Percentiles rank a stretch among this genome's conserved stretches.
Conservation (phyloP, 495 filamentous ascomycete genomes). For the Penicillium salamii region DNA sequence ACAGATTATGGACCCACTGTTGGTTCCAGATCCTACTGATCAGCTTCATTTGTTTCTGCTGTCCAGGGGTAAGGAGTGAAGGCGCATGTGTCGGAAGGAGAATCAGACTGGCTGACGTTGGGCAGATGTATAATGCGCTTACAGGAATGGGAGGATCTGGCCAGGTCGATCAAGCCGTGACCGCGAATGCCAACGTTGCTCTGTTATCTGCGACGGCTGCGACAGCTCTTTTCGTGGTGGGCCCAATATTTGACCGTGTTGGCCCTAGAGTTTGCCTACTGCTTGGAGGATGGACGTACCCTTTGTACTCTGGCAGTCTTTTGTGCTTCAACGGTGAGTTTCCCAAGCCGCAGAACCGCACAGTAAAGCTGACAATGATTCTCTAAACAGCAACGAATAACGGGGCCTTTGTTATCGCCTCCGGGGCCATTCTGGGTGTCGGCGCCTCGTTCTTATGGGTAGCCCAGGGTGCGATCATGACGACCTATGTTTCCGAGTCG, state of each 20-base stretch:
- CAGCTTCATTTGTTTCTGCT: constrained; percentile 74
- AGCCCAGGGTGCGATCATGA: constrained; percentile 57
- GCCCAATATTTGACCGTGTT: constrained; percentile 40
- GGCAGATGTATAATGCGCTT: constrained; percentile 69
- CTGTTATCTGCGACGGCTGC: constrained; percentile 36
- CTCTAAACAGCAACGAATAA: constrained; percentile 58
- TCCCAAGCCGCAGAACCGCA: neutral
- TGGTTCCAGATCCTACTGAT: constrained; percentile 47
- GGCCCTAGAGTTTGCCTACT: constrained; percentile 40
- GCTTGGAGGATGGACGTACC: constrained; percentile 44
- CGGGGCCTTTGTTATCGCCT: constrained; percentile 71
- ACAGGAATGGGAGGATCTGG: constrained; percentile 56
- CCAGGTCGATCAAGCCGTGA: constrained; percentile 40
- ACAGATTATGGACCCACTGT: constrained; percentile 30
- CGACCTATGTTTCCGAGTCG: constrained; percentile 47
- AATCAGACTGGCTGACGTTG: neutral
- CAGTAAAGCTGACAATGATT: neutral
- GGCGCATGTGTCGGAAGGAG: neutral
- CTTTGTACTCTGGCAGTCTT: constrained; percentile 41
- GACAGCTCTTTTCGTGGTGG: constrained; percentile 42
- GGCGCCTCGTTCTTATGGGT: constrained; percentile 53
- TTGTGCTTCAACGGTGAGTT: constrained; percentile 37
- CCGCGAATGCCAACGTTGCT: constrained; percentile 43
- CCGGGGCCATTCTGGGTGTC: constrained; percentile 49
- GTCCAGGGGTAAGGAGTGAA: constrained; percentile 53